Percentiles rank a stretch among this genome's conserved stretches.
These are phyloP conservation scores for Leishmania gerbilli DNA, from an alignment of 208 protist species.

Conservation along the genomic window DNA sequence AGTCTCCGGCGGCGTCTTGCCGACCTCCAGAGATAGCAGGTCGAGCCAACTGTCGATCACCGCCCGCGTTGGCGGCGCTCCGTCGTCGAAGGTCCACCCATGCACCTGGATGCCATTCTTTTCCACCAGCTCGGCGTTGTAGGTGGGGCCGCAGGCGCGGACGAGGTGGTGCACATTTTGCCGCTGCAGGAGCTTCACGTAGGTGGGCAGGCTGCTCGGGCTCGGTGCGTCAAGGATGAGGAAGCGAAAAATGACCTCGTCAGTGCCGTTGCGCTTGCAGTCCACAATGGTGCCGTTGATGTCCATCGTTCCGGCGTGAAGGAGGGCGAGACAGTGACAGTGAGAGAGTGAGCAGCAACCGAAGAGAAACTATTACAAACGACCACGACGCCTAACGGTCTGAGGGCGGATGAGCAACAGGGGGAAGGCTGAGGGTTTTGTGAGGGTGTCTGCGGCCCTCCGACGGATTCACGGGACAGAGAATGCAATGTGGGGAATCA, in stretches of 20 bases:
- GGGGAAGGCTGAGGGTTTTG: background rate
- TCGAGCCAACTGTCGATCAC: slow-evolving; percentile 83
- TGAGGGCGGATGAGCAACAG: background rate
- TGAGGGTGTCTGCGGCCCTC: background rate
- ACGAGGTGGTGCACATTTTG: slow-evolving; percentile 83
- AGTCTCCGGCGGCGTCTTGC: slow-evolving; percentile 30
- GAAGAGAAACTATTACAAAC: background rate
- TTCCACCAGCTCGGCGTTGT: slow-evolving; percentile 68
- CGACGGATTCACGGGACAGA: background rate
- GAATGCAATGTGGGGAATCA: background rate
- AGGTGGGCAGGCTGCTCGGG: slow-evolving; percentile 83
- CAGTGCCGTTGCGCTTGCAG: slow-evolving; percentile 56
- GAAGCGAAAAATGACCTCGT: slow-evolving; percentile 66
- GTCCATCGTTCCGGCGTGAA: slow-evolving; percentile 49
- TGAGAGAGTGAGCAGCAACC: background rate
- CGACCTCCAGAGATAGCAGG: slow-evolving; percentile 72
- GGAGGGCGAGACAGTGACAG: background rate
- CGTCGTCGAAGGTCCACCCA: slow-evolving; percentile 92
- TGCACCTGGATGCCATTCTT: slow-evolving; percentile 78
- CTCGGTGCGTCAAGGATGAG: slow-evolving; percentile 89
- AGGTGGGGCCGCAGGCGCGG: slow-evolving; percentile 86
- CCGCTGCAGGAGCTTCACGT: slow-evolving; percentile 85
- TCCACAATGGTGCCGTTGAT: slow-evolving; percentile 86
- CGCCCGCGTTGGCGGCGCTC: slow-evolving; percentile 76
- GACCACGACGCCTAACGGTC: too few relatives aligned